A percentile compares a stretch with the other conserved stretches of the same genome.
phyloP scores from a whole-genome alignment of 441 rosid genomes.

The Pelargonium australe region DNA sequence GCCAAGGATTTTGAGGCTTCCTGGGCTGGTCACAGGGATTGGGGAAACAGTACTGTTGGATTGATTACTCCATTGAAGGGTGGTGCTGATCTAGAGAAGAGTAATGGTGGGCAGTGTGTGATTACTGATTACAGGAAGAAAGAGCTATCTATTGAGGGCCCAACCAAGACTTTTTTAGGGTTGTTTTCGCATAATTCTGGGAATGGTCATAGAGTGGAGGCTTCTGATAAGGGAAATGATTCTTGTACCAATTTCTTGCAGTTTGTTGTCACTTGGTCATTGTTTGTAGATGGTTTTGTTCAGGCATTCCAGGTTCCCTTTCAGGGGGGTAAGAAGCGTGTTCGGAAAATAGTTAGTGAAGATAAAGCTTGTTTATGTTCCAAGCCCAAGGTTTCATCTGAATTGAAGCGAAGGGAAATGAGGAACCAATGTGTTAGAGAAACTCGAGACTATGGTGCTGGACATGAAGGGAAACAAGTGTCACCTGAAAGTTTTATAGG shows the following conservation, averaged over 20 bases:
- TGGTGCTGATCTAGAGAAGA: conserved; percentile 28
- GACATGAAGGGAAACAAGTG: conserved; percentile 31
- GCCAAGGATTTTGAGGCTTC: conserved; percentile 68
- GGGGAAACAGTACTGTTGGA: conserved; percentile 30
- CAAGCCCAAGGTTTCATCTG: conserved; percentile 11
- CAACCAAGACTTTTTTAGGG: conserved; percentile 47
- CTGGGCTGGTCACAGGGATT: conserved; percentile 40
- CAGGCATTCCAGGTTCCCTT: conserved; percentile 66
- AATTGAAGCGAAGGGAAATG: conserved; percentile 25
- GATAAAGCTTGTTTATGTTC: conserved; percentile 1
- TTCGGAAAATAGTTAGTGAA: conserved; percentile 33
- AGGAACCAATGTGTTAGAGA: conserved; percentile 15
- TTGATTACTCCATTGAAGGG: conserved; percentile 12
- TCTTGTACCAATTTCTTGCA: conserved; percentile 71
- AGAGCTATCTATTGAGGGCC: conserved; percentile 52
- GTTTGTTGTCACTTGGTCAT: conserved; percentile 73
- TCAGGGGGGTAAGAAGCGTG: conserved; percentile 45
- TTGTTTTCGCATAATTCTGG: conserved; percentile 45
- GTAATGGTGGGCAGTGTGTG: conserved; percentile 25
- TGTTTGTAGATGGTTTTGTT: conserved; percentile 61
- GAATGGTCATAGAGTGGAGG: conserved; percentile 30
- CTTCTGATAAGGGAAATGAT: conserved; percentile 36
- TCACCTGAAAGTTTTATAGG: conserved; percentile 57
- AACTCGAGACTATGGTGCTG: conserved; percentile 7
- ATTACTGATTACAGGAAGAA: not conserved